These are phyloP conservation scores for Pyrus communis DNA, from an alignment of 306 rosid genomes.

Conservation along the genomic window DNA sequence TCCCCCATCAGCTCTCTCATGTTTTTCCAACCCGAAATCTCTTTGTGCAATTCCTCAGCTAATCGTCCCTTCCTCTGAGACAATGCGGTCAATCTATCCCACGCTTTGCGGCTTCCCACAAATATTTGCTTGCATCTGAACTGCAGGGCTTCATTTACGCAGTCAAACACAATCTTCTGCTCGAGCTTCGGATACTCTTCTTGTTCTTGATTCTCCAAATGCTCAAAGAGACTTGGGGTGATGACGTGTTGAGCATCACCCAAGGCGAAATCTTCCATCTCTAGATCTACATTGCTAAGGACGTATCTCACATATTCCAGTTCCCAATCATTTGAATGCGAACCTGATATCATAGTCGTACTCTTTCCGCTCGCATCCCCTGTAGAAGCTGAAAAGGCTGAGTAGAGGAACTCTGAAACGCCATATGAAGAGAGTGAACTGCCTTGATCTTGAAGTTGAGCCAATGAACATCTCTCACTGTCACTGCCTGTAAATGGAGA, in stretches of 20 bases:
- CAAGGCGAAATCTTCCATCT: slow-evolving; percentile 40
- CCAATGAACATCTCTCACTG: slow-evolving; percentile 31
- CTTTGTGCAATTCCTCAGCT: slow-evolving; percentile 55
- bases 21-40: slow-evolving; percentile 47
- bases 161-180: slow-evolving; percentile 60
- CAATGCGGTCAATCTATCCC: slow-evolving; percentile 38
- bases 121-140: slow-evolving; percentile 32
- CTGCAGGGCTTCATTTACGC: slow-evolving; percentile 47
- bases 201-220: slow-evolving; percentile 36
- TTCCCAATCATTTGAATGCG: slow-evolving; percentile 45
- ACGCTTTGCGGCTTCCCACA: slow-evolving; percentile 42
- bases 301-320: slow-evolving; percentile 53
- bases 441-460: slow-evolving; percentile 37
- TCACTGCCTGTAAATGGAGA: slow-evolving; percentile 47
- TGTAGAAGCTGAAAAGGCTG: slow-evolving; percentile 24
- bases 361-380: slow-evolving; percentile 21
- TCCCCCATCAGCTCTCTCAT: slow-evolving; percentile 63
- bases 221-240: slow-evolving; percentile 49
- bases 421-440: slow-evolving; percentile 23
- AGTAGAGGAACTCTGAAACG: slow-evolving; percentile 27
- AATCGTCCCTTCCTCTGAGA: slow-evolving; percentile 36
- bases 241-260: slow-evolving; percentile 33
- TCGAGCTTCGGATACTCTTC: slow-evolving; percentile 36
- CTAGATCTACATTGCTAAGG: slow-evolving; percentile 40
- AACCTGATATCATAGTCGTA: slow-evolving; percentile 11